Base-by-base conservation (phyloP, 23 red algal genomes). In the Chondrus crispus region DNA sequence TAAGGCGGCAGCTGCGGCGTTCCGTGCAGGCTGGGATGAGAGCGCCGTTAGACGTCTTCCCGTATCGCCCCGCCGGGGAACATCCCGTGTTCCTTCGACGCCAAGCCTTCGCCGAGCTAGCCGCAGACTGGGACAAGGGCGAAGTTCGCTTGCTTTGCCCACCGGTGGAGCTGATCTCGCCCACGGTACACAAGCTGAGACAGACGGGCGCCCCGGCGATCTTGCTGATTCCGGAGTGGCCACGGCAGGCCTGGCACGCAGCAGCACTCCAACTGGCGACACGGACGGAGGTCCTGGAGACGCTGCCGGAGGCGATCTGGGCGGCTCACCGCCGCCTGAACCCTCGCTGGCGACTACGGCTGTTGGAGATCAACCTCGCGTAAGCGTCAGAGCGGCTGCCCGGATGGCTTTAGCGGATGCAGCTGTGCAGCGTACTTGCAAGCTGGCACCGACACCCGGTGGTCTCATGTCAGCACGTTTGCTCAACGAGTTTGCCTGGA, bases 181-280 rank as follows among this genome's bases (percentile, higher is more conserved):
- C 62, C 16, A 87, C 84, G 40, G 26, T 87, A 30, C 20, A 38
- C 32, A 87, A 87, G 45, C 45, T 87, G 5, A 42, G 46, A n/a
- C 8, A n/a, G 13, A 75, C 14, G 11, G 5, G 33, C 5, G 66
- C 84, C 19, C 84, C 84, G 32, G 84, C 84, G 19, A 30, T 75
- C 7, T 37, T 87, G 46, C 39, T 87, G 35, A 87, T 87, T 37
- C 60, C 84, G 62, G 29, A 58, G 6, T 73, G 58, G 84, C 66
- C 66, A 10, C 62, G 44, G 22, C 44, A 87, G 47, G 37, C 58
- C 10, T 73, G 66, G 84, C 47, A 53, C 46, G 35, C 32, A 10
- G 8, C 42, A 62, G 66, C 62, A 57, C 46, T 86, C n/a, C 82
- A 72, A 7, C 37, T 86, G 38, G 82, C 58, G 11, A 20, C 54